phyloP scores from a whole-genome alignment of 1,139 yeast genomes.

The Geotrichum klebahnii region DNA sequence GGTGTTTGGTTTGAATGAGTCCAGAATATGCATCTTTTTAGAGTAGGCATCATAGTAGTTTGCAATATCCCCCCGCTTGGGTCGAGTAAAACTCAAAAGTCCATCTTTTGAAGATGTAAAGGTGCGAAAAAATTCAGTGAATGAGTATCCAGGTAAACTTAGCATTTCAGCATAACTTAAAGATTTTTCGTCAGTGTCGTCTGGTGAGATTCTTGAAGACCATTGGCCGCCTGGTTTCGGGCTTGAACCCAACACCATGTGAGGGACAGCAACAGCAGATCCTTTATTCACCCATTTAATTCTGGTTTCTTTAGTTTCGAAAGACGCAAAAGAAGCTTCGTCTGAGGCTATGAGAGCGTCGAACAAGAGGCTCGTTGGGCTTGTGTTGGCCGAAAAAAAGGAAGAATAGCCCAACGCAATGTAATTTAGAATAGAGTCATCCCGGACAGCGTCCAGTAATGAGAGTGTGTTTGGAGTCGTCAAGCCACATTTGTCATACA shows the following conservation, averaged over 20 bases:
- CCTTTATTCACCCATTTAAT: conserved; percentile 29
- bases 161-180: conserved; percentile 40
- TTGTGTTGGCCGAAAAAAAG: conserved; percentile 30
- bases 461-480: conserved; percentile 14
- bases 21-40: conserved; percentile 27
- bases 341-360: conserved; percentile 36
- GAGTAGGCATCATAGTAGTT: conserved; percentile 35
- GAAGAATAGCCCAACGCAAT: conserved; percentile 27
- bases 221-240: conserved; percentile 39
- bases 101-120: conserved; percentile 19
- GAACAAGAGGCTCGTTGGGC: conserved; percentile 34
- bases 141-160: conserved; percentile 37
- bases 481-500: neutral
- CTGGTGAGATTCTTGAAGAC: conserved; percentile 29
- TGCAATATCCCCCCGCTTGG: conserved; percentile 34
- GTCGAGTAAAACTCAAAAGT: conserved; percentile 33
- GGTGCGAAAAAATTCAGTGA: conserved; percentile 28
- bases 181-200: conserved; percentile 27
- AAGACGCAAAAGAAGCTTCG: conserved; percentile 30
- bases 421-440: conserved; percentile 27
- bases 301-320: conserved; percentile 29
- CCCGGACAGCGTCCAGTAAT: conserved; percentile 30
- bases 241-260: conserved; percentile 34
- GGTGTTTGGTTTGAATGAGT: conserved; percentile 16
- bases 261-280: conserved; percentile 22